Conservation (phyloP, 371 early-diverging fungal species). For the Mortierella sp. region DNA sequence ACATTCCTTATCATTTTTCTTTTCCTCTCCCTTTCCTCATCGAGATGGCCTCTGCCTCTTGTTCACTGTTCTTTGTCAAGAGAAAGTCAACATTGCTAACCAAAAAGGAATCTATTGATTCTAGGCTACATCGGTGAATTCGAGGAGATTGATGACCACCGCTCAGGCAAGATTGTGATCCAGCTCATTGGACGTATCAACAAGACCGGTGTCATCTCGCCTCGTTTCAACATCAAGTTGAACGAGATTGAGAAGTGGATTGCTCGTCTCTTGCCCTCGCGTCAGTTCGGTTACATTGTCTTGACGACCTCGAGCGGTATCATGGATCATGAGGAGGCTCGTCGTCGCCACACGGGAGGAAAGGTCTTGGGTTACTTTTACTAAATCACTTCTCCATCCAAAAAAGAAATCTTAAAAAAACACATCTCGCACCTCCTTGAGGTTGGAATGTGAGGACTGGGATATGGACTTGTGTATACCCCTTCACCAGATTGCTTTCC, state of each 20-base stretch:
- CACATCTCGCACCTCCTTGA: background rate
- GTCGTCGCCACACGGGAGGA: constrained; percentile 98
- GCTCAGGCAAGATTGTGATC: constrained; percentile 99
- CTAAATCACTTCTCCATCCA: constrained; percentile 54
- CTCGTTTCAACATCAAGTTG: constrained; percentile 98
- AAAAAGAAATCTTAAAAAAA: background rate
- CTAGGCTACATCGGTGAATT: constrained; percentile 99
- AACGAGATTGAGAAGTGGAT: constrained; percentile 98
- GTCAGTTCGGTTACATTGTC: constrained; percentile 99
- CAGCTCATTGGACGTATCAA: constrained; percentile 99
- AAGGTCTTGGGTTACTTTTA: constrained; percentile 96
- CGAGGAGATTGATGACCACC: constrained; percentile 99
- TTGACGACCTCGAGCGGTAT: constrained; percentile 99
- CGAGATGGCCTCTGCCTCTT: background rate
- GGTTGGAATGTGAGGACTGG: too few relatives aligned
- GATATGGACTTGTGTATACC: too few relatives aligned
- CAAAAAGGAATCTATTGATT: constrained; percentile 4
- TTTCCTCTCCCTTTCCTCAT: constrained; percentile 1
- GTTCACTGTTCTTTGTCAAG: background rate
- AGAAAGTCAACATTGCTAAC: too few relatives aligned
- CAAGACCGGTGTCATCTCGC: constrained; percentile 99
- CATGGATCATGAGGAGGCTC: constrained; percentile 99
- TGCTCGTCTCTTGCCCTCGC: constrained; percentile 97
- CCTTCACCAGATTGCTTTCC: too few relatives aligned
- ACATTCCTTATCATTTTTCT: constrained; percentile 15